A percentile compares a stretch with the other conserved stretches of the same genome.
These are phyloP conservation scores for Trichoderma koningii DNA, from an alignment of 2,329 filamentous ascomycete genomes.

Conservation along the genomic window DNA sequence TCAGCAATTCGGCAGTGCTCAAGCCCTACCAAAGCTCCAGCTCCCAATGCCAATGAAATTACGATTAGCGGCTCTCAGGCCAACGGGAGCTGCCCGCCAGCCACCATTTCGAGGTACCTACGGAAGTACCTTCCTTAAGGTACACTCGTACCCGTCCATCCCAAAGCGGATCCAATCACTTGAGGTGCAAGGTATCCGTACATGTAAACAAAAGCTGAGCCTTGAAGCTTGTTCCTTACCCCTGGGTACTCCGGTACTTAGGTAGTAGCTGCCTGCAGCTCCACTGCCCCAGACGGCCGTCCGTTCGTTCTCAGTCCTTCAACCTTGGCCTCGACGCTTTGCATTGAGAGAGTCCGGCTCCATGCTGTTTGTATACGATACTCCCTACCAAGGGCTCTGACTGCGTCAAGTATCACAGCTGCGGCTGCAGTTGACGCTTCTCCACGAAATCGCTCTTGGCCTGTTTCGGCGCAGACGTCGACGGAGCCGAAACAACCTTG, in stretches of 20 bases:
- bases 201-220: slow-evolving; percentile 45
- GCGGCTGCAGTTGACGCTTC: not conserved
- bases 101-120: not conserved
- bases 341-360: not conserved
- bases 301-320: slow-evolving; percentile 27
- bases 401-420: not conserved
- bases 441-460: slow-evolving; percentile 22
- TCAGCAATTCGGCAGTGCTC: too few species aligned
- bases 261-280: slow-evolving; percentile 38
- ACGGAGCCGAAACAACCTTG: not conserved
- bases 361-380: slow-evolving; percentile 5
- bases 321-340: slow-evolving; percentile 19
- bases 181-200: slow-evolving; percentile 10
- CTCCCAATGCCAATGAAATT: too few species aligned
- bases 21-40: too few species aligned
- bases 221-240: too few species aligned
- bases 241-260: slow-evolving; percentile 28
- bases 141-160: slow-evolving; percentile 32
- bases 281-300: slow-evolving; percentile 38
- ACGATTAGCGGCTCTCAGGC: not conserved
- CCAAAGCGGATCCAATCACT: slow-evolving; percentile 38
- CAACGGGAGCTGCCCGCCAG: not conserved
- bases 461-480: slow-evolving; percentile 8
- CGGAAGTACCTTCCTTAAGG: too few species aligned
- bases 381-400: not conserved